Percentiles rank a stretch among this genome's conserved stretches.
These are phyloP conservation scores for Trametes elegans DNA, from an alignment of 768 basidiomycete genomes.

Conservation along the genomic window DNA sequence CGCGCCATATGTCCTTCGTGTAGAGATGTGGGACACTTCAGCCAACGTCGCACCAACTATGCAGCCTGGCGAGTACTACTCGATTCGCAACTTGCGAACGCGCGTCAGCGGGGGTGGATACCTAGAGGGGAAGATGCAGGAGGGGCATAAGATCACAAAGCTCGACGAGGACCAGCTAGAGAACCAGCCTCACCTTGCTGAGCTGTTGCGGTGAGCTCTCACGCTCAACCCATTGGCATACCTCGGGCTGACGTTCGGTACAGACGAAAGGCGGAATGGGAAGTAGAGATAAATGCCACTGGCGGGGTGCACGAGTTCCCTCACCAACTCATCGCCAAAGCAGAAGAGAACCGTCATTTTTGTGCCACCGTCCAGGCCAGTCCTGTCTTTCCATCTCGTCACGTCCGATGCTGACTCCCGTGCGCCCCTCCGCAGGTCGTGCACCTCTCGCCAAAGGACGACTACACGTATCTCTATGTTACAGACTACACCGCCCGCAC, in stretches of 20 bases:
- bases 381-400: background rate
- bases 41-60: slow-evolving; percentile 40
- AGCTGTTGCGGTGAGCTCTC: slow-evolving; percentile 50
- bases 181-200: slow-evolving; percentile 38
- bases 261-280: slow-evolving; percentile 53
- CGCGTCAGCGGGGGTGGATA: slow-evolving; percentile 36
- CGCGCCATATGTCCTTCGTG: slow-evolving; percentile 44
- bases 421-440: slow-evolving; percentile 41
- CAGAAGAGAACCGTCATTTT: slow-evolving; percentile 41
- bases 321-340: slow-evolving; percentile 49
- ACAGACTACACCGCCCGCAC: slow-evolving; percentile 64
- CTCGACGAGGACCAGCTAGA: slow-evolving; percentile 42
- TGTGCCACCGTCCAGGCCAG: slow-evolving; percentile 60
- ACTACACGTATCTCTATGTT: slow-evolving; percentile 46
- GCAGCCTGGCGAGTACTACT: slow-evolving; percentile 49
- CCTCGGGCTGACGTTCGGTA: background rate
- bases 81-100: slow-evolving; percentile 52
- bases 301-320: slow-evolving; percentile 35
- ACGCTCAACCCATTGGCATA: too few species aligned
- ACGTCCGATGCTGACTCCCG: background rate
- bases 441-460: slow-evolving; percentile 34
- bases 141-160: slow-evolving; percentile 45
- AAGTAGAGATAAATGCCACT: slow-evolving; percentile 28
- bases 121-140: slow-evolving; percentile 53
- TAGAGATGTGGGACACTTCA: slow-evolving; percentile 61